phyloP scores from a whole-genome alignment of 495 filamentous ascomycete genomes.

The Lasiosphaeria miniovina region DNA sequence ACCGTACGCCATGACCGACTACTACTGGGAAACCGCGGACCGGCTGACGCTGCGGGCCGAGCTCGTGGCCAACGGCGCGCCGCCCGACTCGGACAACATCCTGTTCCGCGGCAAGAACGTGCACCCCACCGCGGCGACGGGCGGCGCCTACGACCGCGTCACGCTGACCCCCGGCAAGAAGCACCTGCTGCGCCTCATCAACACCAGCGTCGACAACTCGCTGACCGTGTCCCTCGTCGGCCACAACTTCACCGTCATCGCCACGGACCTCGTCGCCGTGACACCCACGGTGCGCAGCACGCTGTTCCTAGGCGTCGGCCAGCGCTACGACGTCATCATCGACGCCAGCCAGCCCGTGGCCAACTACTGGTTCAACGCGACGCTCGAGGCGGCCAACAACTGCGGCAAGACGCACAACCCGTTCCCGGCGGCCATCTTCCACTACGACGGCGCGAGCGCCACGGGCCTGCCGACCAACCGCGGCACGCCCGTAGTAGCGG shows the following conservation, averaged over 20 bases:
- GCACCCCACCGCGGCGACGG: slow-evolving; percentile 19
- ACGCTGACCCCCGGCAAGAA: slow-evolving; percentile 43
- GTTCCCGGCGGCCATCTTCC: slow-evolving; percentile 33
- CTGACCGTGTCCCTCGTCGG: slow-evolving; percentile 51
- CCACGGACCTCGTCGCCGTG: slow-evolving; percentile 53
- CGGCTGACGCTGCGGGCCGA: slow-evolving; percentile 22
- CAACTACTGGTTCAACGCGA: slow-evolving; percentile 59
- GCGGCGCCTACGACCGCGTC: slow-evolving; percentile 33
- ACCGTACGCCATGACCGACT: slow-evolving; percentile 48
- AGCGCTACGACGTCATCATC: slow-evolving; percentile 69
- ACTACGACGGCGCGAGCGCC: slow-evolving; percentile 36
- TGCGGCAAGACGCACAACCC: slow-evolving; percentile 28
- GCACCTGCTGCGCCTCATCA: slow-evolving; percentile 57
- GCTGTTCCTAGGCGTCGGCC: slow-evolving; percentile 60
- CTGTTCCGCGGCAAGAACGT: slow-evolving; percentile 45
- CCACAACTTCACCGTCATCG: slow-evolving; percentile 53
- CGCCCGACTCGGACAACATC: slow-evolving; percentile 29
- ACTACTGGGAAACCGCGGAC: slow-evolving; percentile 36
- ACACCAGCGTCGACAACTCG: slow-evolving; percentile 50
- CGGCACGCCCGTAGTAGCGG: slow-evolving; percentile 19
- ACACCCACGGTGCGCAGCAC: slow-evolving; percentile 38
- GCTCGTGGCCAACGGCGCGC: slow-evolving; percentile 20
- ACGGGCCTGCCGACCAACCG: slow-evolving; percentile 24
- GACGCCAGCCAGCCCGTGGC: slow-evolving; percentile 49
- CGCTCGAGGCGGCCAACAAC: slow-evolving; percentile 21